These are phyloP conservation scores for Daldinia sp. DNA, from an alignment of 2,329 filamentous ascomycete genomes.

Conservation along the genomic window DNA sequence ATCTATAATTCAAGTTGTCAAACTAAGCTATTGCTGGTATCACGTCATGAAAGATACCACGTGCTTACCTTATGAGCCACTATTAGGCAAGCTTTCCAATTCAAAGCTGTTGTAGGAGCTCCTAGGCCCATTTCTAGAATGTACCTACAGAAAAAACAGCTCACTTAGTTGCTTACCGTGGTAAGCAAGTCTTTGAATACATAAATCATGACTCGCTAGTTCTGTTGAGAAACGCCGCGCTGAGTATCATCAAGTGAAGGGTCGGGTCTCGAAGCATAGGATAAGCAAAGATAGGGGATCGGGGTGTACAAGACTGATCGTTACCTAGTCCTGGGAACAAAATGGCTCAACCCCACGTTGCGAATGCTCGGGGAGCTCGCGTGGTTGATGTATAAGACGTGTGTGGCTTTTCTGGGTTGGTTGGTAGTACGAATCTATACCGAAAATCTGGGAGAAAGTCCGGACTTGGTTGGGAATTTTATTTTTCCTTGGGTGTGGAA, in stretches of 20 bases:
- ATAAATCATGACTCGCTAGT: slow-evolving; percentile 8
- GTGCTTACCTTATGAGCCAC: slow-evolving; percentile 6
- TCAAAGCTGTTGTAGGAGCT: not conserved
- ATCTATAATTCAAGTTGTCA: not conserved
- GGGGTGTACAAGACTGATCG: not conserved
- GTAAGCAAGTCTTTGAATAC: not conserved
- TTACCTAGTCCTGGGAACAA: not conserved
- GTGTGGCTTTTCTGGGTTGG: slow-evolving; percentile 24
- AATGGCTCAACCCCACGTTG: slow-evolving; percentile 14
- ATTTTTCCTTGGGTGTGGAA: not conserved
- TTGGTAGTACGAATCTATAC: slow-evolving; percentile 28
- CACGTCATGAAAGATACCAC: not conserved
- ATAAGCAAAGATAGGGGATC: not conserved
- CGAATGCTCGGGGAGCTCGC: not conserved
- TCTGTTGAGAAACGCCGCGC: not conserved
- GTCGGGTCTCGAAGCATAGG: slow-evolving; percentile 4
- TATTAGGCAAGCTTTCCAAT: not conserved
- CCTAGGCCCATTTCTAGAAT: not conserved
- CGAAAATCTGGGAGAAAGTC: slow-evolving; percentile 24
- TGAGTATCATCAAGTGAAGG: not conserved
- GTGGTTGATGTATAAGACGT: slow-evolving; percentile 16
- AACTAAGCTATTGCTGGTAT: not conserved
- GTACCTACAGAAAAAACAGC: not conserved
- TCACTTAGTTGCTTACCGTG: not conserved
- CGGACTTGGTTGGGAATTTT: slow-evolving; percentile 3